Base-by-base conservation (phyloP, 2,329 filamentous ascomycete species). In the Calonectria multiphialidica region DNA sequence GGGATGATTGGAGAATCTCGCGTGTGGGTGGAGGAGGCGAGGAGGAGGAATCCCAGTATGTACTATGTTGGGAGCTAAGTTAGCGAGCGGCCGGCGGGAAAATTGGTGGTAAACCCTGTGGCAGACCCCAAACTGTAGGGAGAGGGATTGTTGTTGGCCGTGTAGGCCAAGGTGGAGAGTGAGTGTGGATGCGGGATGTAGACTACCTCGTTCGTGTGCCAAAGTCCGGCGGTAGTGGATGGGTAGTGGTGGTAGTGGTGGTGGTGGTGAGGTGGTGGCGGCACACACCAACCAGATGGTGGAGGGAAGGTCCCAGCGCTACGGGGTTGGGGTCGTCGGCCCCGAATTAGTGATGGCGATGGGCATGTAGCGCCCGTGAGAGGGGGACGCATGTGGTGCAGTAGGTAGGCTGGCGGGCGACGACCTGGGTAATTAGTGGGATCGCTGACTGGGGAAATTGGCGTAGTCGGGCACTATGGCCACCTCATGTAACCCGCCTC, bases 1-100 rank as follows among this genome's bases (percentile, higher is more conserved):
- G 45, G 72, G 72, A 10, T 78, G 77, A 78, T 78, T 79, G 77
- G 77, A 79, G 75, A 75, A 78, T 75, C 71, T 70, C 70, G 72
- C 59, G 62, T 75, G 70, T 68, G 73, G 75, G 73, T 71, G 70
- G 66, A 74, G 72, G 73, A 68, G 66, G 53, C 73, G 74, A 78
- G 71, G 74, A 70, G 57, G 61, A 61, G 45, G 66, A 75, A 68
- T 47, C 50, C 44, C n/a, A 55, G 55, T 15, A 23, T 42, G 49
- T n/a, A 45, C 28, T 50, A 47, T 64, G 63, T 30, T 35, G 28
- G 45, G 35, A 53, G 66, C 64, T 55, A 25, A 25, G 30, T 59
- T 45, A 45, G 57, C 23, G 57, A 45, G 40, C 40, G 37, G 53
- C 53, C 33, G 37, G 53, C 25, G 53, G 53, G 53, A 40, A 23